A percentile compares a stretch with the other conserved stretches of the same genome.
phyloP scores from a whole-genome alignment of 1,139 yeast genomes.

The Scheffersomyces insectosa region DNA sequence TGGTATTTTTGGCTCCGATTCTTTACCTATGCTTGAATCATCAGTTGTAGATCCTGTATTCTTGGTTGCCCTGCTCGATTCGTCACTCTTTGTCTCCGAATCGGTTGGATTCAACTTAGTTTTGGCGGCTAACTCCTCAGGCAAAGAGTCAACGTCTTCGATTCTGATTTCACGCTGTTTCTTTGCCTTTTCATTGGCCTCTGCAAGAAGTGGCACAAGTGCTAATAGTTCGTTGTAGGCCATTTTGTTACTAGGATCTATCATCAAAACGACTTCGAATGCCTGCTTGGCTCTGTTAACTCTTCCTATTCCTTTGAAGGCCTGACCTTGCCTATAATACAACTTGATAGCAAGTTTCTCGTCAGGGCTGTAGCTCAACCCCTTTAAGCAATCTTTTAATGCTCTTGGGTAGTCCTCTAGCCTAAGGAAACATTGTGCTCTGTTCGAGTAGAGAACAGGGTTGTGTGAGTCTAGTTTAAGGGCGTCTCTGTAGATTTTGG shows the following conservation, averaged over 20 bases:
- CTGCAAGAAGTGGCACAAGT: slow-evolving; percentile 6
- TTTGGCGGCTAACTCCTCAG: slow-evolving; percentile 22
- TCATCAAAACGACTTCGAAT: slow-evolving; percentile 41
- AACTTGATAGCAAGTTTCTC: slow-evolving; percentile 49
- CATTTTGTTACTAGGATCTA: slow-evolving; percentile 47
- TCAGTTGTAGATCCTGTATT: too few relatives aligned
- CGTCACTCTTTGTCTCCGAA: background rate
- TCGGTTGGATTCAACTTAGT: background rate
- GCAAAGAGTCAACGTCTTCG: slow-evolving; percentile 47
- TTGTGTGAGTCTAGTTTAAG: slow-evolving; percentile 54
- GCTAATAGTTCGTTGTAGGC: slow-evolving; percentile 29
- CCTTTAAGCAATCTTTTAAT: slow-evolving; percentile 57
- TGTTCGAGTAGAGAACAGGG: slow-evolving; percentile 71
- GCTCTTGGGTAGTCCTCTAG: slow-evolving; percentile 58
- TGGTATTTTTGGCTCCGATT: too few relatives aligned
- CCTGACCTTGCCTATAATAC: slow-evolving; percentile 56
- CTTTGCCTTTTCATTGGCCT: slow-evolving; percentile 11
- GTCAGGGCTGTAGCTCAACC: slow-evolving; percentile 44
- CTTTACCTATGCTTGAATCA: too few relatives aligned
- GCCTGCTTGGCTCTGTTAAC: slow-evolving; percentile 30
- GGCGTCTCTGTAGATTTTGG: slow-evolving; percentile 65
- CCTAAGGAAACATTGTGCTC: slow-evolving; percentile 73
- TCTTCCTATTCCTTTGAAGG: slow-evolving; percentile 37
- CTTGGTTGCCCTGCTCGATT: too few relatives aligned
- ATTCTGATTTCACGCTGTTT: slow-evolving; percentile 33